Conservation (phyloP, 2,329 filamentous ascomycete species). For the Davidsoniella neocaledoniae region DNA sequence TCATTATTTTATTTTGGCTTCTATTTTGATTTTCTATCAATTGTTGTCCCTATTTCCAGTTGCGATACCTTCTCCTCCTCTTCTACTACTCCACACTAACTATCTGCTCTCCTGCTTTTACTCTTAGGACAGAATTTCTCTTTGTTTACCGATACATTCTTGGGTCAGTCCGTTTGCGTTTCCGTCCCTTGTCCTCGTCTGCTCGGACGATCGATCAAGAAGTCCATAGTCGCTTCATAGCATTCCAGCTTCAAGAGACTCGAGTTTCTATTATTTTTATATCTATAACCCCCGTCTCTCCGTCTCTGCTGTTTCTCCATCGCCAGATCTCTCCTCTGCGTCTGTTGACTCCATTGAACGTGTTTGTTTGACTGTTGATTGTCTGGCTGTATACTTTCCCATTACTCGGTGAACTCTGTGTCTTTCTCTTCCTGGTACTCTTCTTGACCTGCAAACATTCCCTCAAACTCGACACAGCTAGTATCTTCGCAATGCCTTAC, state of each 20-base stretch:
- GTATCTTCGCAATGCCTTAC: conserved; percentile 55
- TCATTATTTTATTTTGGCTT: too few species aligned
- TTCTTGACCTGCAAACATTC: not conserved
- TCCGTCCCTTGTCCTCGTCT: too few species aligned
- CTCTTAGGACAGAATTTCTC: too few species aligned
- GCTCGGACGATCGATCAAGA: too few species aligned
- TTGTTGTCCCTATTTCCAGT: not conserved
- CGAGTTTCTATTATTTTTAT: not conserved
- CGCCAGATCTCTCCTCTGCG: not conserved
- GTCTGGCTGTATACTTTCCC: not conserved
- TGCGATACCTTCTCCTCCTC: not conserved
- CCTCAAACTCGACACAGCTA: conserved; percentile 1
- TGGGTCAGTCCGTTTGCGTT: too few species aligned
- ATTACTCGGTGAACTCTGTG: not conserved
- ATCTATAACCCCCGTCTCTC: not conserved
- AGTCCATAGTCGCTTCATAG: too few species aligned
- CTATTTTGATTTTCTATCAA: too few species aligned
- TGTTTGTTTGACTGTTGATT: not conserved
- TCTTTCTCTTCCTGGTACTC: not conserved
- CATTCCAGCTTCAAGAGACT: not conserved
- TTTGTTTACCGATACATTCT: too few species aligned
- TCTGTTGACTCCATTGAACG: too few species aligned
- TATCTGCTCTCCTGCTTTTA: not conserved
- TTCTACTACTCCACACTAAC: not conserved
- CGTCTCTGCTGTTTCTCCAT: not conserved